Conservation (phyloP, 1,284 basidiomycete species). For the Austroboletus novae-zelandiae region DNA sequence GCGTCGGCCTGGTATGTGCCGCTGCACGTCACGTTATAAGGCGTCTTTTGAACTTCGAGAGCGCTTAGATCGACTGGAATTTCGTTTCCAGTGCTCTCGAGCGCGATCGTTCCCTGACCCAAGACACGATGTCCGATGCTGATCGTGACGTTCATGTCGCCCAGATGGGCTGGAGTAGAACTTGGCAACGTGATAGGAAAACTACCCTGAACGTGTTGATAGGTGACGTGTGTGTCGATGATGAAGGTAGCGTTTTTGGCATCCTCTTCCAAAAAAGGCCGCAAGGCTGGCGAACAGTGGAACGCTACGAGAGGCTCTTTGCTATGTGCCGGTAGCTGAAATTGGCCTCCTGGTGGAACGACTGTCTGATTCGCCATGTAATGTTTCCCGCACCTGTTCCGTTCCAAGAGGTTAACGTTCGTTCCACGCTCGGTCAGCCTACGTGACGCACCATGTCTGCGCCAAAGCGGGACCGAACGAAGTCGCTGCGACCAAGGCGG, state of each 20-base stretch:
- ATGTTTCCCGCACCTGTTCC: constrained; percentile 63
- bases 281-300: constrained; percentile 63
- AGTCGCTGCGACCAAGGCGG: constrained; percentile 1
- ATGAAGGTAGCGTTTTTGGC: constrained; percentile 42
- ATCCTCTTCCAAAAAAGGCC: constrained; percentile 65
- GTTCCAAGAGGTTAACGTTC: not conserved
- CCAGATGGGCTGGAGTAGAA: constrained; percentile 10
- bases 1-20: constrained; percentile 18
- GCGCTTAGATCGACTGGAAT: constrained; percentile 20
- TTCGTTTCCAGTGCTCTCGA: constrained; percentile 44
- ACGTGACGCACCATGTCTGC: constrained; percentile 24
- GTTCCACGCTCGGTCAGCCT: not conserved
- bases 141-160: constrained; percentile 39
- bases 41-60: constrained; percentile 15
- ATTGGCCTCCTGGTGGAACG: constrained; percentile 59
- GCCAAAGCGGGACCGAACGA: constrained; percentile 10
- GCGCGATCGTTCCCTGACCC: constrained; percentile 43
- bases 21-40: constrained; percentile 22
- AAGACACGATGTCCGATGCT: constrained; percentile 41
- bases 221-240: constrained; percentile 57
- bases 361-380: constrained; percentile 52
- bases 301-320: constrained; percentile 58
- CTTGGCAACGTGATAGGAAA: constrained; percentile 39
- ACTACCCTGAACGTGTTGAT: constrained; percentile 46
- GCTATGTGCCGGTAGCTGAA: constrained; percentile 49